Base-by-base conservation (phyloP, 495 filamentous ascomycete species). In the Hypoxylon lienhwacheense region DNA sequence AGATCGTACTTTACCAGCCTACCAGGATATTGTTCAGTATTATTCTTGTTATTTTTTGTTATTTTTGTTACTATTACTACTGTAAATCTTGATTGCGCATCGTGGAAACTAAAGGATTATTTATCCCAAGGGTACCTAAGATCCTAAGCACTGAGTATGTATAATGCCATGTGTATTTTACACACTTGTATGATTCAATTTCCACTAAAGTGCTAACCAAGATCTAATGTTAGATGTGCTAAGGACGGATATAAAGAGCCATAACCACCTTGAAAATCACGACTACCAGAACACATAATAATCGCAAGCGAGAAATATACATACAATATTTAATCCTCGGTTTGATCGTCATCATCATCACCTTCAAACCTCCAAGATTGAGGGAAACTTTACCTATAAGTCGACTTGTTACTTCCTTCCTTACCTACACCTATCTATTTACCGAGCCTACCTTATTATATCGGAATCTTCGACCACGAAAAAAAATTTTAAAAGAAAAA, bases 71-170 rank as follows among this genome's bases (percentile, higher is more conserved):
- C 24, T 26, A 8, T 26, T 26, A 8, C 8, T 26, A 4, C 24
- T 26, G 24, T 26, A 5, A 8, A 5, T 26, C 5, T 26, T 26
- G 24, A 26, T 8, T 26, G 4, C 5, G 5, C 24, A 26, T 26
- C 8, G 24, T n/a, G n/a, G n/a, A n/a, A n/a, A n/a, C n/a, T n/a
- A n/a, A n/a, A n/a, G n/a, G n/a, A n/a, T 26, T 26, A 26, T 26
- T 26, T 5, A 5, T 26, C 24, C 24, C 8, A 26, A 5, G 21
- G 14, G 8, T 35, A n/a, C 10, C 11, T 41, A 21, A 24, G 22
- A 41, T 41, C 25, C 20, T 25, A 41, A 41, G 22, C n/a, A 41
- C 12, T n/a, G n/a, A n/a, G n/a, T n/a, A n/a, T n/a, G n/a, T n/a
- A n/a, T n/a, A n/a, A n/a, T n/a, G n/a, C n/a, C n/a, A n/a, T n/a